These are phyloP conservation scores for Aspergillus quadrilineatus DNA, from an alignment of 2,329 filamentous ascomycete species.

Conservation along the genomic window DNA sequence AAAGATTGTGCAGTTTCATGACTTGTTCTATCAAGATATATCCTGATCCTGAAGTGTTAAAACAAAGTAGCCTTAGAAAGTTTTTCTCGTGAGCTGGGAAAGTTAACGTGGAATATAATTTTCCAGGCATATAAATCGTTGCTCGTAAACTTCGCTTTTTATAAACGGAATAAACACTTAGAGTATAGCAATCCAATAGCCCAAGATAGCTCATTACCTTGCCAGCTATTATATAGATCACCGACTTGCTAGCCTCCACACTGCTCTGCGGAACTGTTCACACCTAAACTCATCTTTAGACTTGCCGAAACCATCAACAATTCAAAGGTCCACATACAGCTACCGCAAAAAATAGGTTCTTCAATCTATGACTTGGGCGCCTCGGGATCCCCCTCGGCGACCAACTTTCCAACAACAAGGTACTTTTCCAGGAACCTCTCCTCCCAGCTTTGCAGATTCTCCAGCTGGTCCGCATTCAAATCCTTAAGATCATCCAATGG, in stretches of 20 bases:
- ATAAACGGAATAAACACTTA: background rate
- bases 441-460: slow-evolving; percentile 87
- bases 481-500: slow-evolving; percentile 75
- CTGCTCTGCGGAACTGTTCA: too few species aligned
- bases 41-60: too few species aligned
- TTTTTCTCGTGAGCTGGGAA: background rate
- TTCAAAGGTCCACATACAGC: background rate
- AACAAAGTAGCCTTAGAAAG: too few species aligned
- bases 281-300: too few species aligned
- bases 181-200: background rate
- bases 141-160: background rate
- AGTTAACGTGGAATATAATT: background rate
- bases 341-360: background rate
- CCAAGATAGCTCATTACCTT: background rate
- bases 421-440: slow-evolving; percentile 93
- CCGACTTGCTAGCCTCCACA: too few species aligned
- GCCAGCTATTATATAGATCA: background rate
- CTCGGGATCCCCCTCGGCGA: slow-evolving; percentile 59
- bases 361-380: slow-evolving; percentile 28
- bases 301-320: too few species aligned
- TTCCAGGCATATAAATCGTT: background rate
- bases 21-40: too few species aligned
- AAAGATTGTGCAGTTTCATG: background rate
- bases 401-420: slow-evolving; percentile 83
- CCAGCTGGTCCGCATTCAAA: slow-evolving; percentile 71